Percentiles rank a stretch among this genome's conserved stretches.
Evolutionary conservation across 805 yeast genomes (phyloP).

Genomic region (Hyphopichia homilentoma): DNA sequence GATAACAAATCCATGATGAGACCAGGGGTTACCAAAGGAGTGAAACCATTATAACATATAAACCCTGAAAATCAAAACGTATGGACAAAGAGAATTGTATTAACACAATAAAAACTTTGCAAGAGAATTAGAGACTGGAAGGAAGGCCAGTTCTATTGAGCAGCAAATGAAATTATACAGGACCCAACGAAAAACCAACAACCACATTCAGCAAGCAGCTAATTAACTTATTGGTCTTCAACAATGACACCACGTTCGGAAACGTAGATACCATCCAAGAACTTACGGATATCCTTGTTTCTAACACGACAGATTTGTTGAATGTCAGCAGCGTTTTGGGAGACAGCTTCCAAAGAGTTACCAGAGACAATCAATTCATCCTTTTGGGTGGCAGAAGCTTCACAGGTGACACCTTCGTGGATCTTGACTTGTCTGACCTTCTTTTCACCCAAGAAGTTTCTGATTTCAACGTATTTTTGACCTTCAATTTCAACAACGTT

Average conservation of each 20-base stretch:
- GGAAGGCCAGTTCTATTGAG: too few relatives aligned
- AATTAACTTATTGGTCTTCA: constrained; percentile 46
- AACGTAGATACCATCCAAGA: constrained; percentile 99
- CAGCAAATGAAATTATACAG: too few relatives aligned
- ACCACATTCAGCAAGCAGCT: neutral
- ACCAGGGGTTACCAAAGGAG: constrained; percentile 11
- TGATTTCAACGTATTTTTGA: constrained; percentile 78
- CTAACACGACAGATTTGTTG: constrained; percentile 98
- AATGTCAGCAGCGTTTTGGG: constrained; percentile 97
- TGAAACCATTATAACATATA: constrained; percentile 25
- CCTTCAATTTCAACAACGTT: constrained; percentile 82
- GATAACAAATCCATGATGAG: constrained; percentile 30
- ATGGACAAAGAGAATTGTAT: constrained; percentile 15
- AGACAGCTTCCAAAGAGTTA: constrained; percentile 95
- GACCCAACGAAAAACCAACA: too few relatives aligned
- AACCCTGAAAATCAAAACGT: constrained; percentile 15
- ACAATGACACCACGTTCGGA: constrained; percentile 89
- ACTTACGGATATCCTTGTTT: constrained; percentile 99
- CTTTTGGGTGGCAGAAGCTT: constrained; percentile 79
- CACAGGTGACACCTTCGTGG: constrained; percentile 85
- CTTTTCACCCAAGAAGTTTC: constrained; percentile 99
- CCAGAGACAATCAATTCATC: constrained; percentile 92
- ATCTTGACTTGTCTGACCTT: constrained; percentile 86
- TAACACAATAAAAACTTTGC: constrained; percentile 13
- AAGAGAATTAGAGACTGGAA: too few relatives aligned